Evolutionary conservation across 1,139 yeast species (phyloP).

Genomic region (Pichia sp.): DNA sequence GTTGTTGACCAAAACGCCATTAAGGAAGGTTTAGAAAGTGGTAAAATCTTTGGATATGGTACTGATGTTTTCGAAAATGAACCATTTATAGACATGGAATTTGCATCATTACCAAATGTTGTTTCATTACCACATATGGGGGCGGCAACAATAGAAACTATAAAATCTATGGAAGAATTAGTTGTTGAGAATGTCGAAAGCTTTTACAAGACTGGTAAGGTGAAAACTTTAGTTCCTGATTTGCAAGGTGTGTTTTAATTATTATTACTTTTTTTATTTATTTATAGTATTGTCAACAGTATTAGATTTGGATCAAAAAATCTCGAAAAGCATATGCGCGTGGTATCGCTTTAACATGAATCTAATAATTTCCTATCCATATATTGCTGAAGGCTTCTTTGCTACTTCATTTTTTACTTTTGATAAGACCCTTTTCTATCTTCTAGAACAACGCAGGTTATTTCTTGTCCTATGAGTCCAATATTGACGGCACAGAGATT

Average conservation of each 20-base stretch:
- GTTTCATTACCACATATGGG: slow-evolving; percentile 79
- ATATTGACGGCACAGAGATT: slow-evolving; percentile 59
- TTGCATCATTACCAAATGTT: slow-evolving; percentile 51
- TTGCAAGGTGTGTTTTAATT: slow-evolving; percentile 18
- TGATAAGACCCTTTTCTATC: too few relatives aligned
- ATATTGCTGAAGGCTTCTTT: too few relatives aligned
- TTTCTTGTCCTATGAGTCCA: slow-evolving; percentile 11
- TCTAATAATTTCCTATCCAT: too few relatives aligned
- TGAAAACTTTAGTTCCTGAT: slow-evolving; percentile 63
- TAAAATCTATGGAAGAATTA: slow-evolving; percentile 47
- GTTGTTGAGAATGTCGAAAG: slow-evolving; percentile 41
- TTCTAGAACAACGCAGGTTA: too few relatives aligned
- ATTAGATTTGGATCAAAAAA: too few relatives aligned
- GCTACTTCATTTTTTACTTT: too few relatives aligned
- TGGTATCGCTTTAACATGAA: too few relatives aligned
- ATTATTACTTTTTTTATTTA: too few relatives aligned
- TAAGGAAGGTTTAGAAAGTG: slow-evolving; percentile 54
- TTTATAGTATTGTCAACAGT: too few relatives aligned
- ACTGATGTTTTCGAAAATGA: slow-evolving; percentile 82
- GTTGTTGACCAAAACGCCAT: slow-evolving; percentile 50
- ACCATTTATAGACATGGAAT: slow-evolving; percentile 59
- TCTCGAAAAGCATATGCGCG: too few relatives aligned
- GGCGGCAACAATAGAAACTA: slow-evolving; percentile 57
- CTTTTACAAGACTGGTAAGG: slow-evolving; percentile 52
- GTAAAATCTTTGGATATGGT: slow-evolving; percentile 72